Evolutionary conservation across 1,284 basidiomycete genomes (phyloP), one percentile per base, ranked within the genome.

Genomic region (Athelia psychrophila): DNA sequence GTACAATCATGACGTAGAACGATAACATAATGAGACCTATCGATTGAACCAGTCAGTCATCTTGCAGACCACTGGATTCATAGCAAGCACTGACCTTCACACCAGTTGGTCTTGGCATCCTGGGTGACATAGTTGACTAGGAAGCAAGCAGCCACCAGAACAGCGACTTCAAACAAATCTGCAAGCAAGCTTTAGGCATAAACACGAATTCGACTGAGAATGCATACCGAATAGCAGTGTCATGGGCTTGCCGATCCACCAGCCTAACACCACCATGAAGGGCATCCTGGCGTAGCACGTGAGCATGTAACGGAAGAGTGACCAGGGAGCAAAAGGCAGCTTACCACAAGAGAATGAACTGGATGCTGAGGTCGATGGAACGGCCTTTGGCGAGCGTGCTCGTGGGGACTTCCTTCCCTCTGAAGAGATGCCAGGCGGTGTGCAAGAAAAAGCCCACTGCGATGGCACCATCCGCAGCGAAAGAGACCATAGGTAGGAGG

Each of bases 121-220:
- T 81, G 79, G 1, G 84, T 86, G 44, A 87, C 80, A 61, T 85
- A 85, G 66, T 86, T 88, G 44, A 87, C 85, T 40, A 88, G 69
- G 71, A 88, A 86, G 59, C 80, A 83, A 0, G 82, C 73, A 0
- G 78, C 81, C 15, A 88, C 65, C 20, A 86, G 64, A 20, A 83
- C 60, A 1, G 79, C 77, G 2, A 87, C 79, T 61, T 87, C 84
- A 59, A 81, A 86, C 27, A 74, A 59, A 58, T 79, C 76, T 77
- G 55, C n/a, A n/a, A n/a, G n/a, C n/a, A n/a, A n/a, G n/a, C n/a
- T n/a, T n/a, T n/a, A n/a, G n/a, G n/a, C n/a, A n/a, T n/a, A 22
- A 13, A 27, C 16, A 35, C 12, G 27, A 44, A 35, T 25, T 45
- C 48, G 45, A 5, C 23, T 38, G n/a, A n/a, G n/a, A n/a, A n/a